phyloP scores from a whole-genome alignment of 1,139 yeast species.

The Magnusiomyces clavatus region DNA sequence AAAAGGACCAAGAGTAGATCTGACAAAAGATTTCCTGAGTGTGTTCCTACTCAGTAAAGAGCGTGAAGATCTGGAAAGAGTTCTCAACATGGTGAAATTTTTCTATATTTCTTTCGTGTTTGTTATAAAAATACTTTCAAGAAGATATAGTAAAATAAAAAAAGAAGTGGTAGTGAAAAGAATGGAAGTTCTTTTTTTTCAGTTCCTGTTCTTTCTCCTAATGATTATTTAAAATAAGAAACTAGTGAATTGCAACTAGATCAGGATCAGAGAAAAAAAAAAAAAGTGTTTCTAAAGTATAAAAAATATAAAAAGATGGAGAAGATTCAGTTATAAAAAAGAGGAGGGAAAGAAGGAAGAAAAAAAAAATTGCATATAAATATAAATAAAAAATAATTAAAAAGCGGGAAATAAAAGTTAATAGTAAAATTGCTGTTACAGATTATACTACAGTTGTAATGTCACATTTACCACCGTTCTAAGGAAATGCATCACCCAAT shows the following conservation, averaged over 20 bases:
- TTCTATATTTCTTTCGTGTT: too few relatives aligned
- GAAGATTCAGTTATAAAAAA: background rate
- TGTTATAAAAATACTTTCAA: too few relatives aligned
- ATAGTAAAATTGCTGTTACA: background rate
- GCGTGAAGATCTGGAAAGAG: conserved; percentile 12
- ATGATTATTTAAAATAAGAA: too few relatives aligned
- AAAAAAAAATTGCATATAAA: conserved; percentile 5
- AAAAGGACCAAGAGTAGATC: conserved; percentile 12
- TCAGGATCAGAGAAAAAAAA: background rate
- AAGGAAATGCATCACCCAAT: background rate
- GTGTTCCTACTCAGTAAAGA: conserved; percentile 16
- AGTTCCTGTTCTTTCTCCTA: background rate
- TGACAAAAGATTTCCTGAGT: conserved; percentile 12
- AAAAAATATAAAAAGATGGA: background rate
- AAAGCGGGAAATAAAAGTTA: conserved; percentile 3
- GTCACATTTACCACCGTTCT: background rate
- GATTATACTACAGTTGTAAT: background rate
- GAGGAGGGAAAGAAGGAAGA: conserved; percentile 3
- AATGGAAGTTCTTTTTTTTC: too few relatives aligned
- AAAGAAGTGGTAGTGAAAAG: too few relatives aligned
- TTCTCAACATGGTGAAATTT: conserved; percentile 18
- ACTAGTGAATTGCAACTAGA: background rate
- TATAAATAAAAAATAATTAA: conserved; percentile 1
- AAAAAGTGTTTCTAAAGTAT: conserved; percentile 2
- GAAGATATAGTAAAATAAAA: too few relatives aligned